phyloP scores from a whole-genome alignment of 768 basidiomycete genomes.

The Suillus lakei region DNA sequence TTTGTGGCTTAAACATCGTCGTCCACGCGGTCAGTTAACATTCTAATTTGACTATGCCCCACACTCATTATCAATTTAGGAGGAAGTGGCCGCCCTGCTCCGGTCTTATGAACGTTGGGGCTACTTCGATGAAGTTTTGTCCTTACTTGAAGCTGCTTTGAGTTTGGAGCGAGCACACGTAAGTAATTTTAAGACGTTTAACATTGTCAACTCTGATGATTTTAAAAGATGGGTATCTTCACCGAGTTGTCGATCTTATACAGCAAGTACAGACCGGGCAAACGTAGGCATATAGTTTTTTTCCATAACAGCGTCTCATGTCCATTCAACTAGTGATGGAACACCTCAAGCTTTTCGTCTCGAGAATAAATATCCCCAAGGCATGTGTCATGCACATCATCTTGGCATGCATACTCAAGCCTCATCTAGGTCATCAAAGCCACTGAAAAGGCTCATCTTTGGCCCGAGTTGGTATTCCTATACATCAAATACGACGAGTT shows the following conservation, averaged over 20 bases:
- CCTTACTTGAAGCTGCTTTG: slow-evolving; percentile 90
- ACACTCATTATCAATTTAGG: slow-evolving; percentile 43
- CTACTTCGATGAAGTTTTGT: slow-evolving; percentile 92
- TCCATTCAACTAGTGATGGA: slow-evolving; percentile 79
- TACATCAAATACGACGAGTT: slow-evolving; percentile 99
- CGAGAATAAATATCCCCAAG: slow-evolving; percentile 98
- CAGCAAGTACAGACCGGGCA: slow-evolving; percentile 94
- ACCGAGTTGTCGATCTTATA: slow-evolving; percentile 91
- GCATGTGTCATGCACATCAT: slow-evolving; percentile 30
- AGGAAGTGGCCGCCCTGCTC: slow-evolving; percentile 76
- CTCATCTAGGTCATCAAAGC: slow-evolving; percentile 81
- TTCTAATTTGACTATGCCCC: slow-evolving; percentile 15
- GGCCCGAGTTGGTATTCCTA: slow-evolving; percentile 97
- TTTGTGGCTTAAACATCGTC: slow-evolving; percentile 97
- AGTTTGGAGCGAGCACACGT: slow-evolving; percentile 96
- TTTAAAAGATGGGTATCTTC: slow-evolving; percentile 88
- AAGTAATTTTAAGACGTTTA: slow-evolving; percentile 26
- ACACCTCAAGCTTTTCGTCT: slow-evolving; percentile 94
- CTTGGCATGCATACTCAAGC: background rate
- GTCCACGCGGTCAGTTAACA: slow-evolving; percentile 71
- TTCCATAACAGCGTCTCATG: slow-evolving; percentile 14
- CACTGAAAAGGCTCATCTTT: slow-evolving; percentile 94
- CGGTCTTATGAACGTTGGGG: slow-evolving; percentile 89
- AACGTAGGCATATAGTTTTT: slow-evolving; percentile 57
- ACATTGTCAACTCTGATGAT: slow-evolving; percentile 19